phyloP scores from a whole-genome alignment of 148 eudicot species.

The Arbutus unedo region DNA sequence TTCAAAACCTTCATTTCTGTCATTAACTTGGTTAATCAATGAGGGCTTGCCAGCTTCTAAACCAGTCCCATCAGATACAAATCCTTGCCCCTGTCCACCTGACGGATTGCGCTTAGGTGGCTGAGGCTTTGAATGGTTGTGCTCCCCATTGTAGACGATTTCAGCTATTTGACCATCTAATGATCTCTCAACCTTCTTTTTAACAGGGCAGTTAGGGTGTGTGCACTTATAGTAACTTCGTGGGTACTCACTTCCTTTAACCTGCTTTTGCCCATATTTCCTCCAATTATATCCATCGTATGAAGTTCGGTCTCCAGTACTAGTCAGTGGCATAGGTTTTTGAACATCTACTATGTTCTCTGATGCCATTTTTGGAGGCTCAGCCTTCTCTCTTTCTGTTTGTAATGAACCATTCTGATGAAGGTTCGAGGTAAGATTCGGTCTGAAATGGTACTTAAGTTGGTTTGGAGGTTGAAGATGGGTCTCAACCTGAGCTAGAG shows the following conservation, averaged over 20 bases:
- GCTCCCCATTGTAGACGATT: slow-evolving; percentile 92
- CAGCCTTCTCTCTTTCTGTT: slow-evolving; percentile 27
- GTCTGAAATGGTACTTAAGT: slow-evolving; percentile 17
- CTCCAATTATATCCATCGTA: slow-evolving; percentile 93
- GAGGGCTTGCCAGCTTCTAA: slow-evolving; percentile 27
- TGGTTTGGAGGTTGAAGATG: slow-evolving; percentile 27
- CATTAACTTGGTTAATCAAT: slow-evolving; percentile 22
- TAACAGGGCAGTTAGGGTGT: slow-evolving; percentile 68
- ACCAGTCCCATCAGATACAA: slow-evolving; percentile 24
- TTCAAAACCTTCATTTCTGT: slow-evolving; percentile 30
- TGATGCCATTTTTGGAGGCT: slow-evolving; percentile 27
- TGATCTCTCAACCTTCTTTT: slow-evolving; percentile 81
- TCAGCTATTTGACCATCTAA: slow-evolving; percentile 76
- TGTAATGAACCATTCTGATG: slow-evolving; percentile 21
- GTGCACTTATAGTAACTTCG: slow-evolving; percentile 94
- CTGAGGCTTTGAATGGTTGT: slow-evolving; percentile 74
- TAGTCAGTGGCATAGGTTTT: slow-evolving; percentile 25
- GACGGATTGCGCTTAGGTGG: slow-evolving; percentile 39
- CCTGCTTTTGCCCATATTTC: slow-evolving; percentile 96
- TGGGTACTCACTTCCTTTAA: slow-evolving; percentile 93
- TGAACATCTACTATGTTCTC: slow-evolving; percentile 34
- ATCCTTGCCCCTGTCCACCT: slow-evolving; percentile 34
- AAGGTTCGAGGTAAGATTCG: slow-evolving; percentile 18
- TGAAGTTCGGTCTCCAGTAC: slow-evolving; percentile 42
- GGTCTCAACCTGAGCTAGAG: slow-evolving; percentile 33